Percentiles rank a stretch among this genome's conserved stretches.
phyloP scores from a whole-genome alignment of 352 stramenopile species.

The Globisporangium nagaii region DNA sequence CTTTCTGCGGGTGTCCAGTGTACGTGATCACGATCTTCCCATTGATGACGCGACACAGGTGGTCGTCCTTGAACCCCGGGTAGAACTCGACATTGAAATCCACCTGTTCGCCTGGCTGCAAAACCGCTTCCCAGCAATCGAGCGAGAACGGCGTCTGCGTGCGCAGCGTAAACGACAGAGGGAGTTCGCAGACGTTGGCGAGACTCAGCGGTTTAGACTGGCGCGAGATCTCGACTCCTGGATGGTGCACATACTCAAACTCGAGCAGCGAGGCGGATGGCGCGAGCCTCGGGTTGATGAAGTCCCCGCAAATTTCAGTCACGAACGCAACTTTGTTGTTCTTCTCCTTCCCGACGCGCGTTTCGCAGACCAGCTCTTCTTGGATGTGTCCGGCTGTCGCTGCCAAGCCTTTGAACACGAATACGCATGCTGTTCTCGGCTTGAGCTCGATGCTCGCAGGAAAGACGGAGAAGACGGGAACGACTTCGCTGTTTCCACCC shows the following conservation, averaged over 20 bases:
- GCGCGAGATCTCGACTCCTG: constrained; percentile 48
- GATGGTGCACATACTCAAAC: constrained; percentile 87
- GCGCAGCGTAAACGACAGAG: constrained; percentile 88
- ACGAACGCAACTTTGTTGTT: constrained; percentile 80
- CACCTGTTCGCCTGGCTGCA: constrained; percentile 75
- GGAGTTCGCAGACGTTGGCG: constrained; percentile 84
- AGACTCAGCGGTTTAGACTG: constrained; percentile 80
- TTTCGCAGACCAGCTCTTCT: constrained; percentile 90
- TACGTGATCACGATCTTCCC: constrained; percentile 83
- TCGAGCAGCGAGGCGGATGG: constrained; percentile 64
- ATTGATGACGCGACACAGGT: constrained; percentile 84
- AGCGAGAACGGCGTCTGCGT: constrained; percentile 90
- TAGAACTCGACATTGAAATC: constrained; percentile 92
- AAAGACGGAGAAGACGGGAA: constrained; percentile 87
- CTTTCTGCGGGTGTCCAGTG: constrained; percentile 86
- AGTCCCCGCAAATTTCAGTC: constrained; percentile 85
- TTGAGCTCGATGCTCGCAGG: constrained; percentile 91
- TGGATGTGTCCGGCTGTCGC: constrained; percentile 45
- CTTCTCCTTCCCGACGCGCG: constrained; percentile 92
- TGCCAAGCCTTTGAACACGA: constrained; percentile 89
- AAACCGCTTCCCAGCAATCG: constrained; percentile 85
- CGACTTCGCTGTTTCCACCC: constrained; percentile 18
- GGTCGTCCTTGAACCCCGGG: constrained; percentile 89
- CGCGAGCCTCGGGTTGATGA: constrained; percentile 85
- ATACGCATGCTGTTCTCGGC: constrained; percentile 90